Evolutionary conservation across 148 eudicot species (phyloP), one percentile per base, ranked within the genome.

Genomic region (Camellia sinensis): DNA sequence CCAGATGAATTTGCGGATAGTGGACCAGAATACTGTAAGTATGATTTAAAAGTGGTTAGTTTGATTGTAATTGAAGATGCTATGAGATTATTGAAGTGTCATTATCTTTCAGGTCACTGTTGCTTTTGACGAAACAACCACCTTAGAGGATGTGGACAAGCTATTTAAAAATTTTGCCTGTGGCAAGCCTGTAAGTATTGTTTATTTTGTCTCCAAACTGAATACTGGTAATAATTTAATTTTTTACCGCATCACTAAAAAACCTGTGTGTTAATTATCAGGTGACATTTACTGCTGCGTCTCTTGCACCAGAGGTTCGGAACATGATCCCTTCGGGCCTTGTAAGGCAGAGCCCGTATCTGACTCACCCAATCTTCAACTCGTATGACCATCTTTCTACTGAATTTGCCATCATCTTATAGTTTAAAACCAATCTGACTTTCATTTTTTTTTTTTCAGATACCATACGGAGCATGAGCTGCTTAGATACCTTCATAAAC

Each of bases 381-480:
- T 82, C 92, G 99, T 95, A 92, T 13, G 93, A 43, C 59, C 77
- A 29, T 29, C 84, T 82, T 80, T 84, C 70, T n/a, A 44, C 22
- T 80, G 67, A 75, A 52, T 40, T 71, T 40, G 45, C 67, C n/a
- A 43, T 44, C 22, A 21, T 37, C 65, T 22, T 22, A 13, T 65
- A 52, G 40, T 75, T 64, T 62, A 63, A 76, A 53, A 60, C 62
- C 14, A 54, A 78, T 82, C n/a, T 85, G 74, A 88, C 61, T 63
- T 50, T 46, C 68, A 57, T 78, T 62, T 81, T 48, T 15, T 15
- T 54, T 48, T 78, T 80, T 84, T n/a, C n/a, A 95, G 99, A 77
- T 89, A 86, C 86, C 99, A 95, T 82, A 95, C 99, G 2, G 99
- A 95, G 88, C 99, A 95, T 78, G 99, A 95, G 91, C 91, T 95